A percentile compares a stretch with the other conserved stretches of the same genome.
Evolutionary conservation across 2,329 filamentous ascomycete genomes (phyloP).

Genomic region (Sodiomyces alkalinus): DNA sequence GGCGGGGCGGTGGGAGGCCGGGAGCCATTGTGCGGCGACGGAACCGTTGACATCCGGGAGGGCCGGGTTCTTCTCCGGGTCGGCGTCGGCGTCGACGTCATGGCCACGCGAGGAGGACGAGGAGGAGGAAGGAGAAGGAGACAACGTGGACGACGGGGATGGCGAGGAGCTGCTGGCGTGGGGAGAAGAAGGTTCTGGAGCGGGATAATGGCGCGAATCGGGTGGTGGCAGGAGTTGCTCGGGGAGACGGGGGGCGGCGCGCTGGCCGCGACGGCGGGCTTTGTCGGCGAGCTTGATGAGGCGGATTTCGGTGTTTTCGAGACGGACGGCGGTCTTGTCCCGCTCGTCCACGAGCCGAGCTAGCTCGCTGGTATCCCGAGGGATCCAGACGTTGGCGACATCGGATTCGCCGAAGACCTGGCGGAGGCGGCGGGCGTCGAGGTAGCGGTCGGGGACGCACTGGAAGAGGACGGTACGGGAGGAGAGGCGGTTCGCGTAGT

Average conservation of each 20-base stretch:
- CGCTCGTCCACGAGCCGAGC: conserved; percentile 64
- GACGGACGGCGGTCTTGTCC: conserved; percentile 56
- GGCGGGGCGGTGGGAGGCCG: conserved; percentile 56
- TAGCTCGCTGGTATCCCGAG: conserved; percentile 57
- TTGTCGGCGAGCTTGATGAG: conserved; percentile 61
- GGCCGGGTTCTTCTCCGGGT: conserved; percentile 8
- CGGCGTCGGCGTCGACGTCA: conserved; percentile 4
- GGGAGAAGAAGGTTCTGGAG: too few species aligned
- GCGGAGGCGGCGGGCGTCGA: conserved; percentile 57
- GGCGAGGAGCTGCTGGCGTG: too few species aligned
- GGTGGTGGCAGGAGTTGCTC: conserved; percentile 10
- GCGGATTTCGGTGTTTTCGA: conserved; percentile 72
- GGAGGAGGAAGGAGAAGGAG: background rate
- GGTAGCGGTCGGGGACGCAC: conserved; percentile 63
- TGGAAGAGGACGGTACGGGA: conserved; percentile 89
- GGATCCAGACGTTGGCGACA: conserved; percentile 78
- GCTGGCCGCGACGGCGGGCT: conserved; percentile 34
- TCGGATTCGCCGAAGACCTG: conserved; percentile 62
- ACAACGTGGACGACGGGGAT: background rate
- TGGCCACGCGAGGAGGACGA: background rate
- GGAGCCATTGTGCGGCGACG: conserved; percentile 61
- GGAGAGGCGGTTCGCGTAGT: conserved; percentile 72
- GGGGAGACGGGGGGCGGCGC: background rate
- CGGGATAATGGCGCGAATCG: background rate
- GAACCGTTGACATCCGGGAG: conserved; percentile 27